Conservation (phyloP, 805 yeast genomes). For the Metschnikowia amazonensis region DNA sequence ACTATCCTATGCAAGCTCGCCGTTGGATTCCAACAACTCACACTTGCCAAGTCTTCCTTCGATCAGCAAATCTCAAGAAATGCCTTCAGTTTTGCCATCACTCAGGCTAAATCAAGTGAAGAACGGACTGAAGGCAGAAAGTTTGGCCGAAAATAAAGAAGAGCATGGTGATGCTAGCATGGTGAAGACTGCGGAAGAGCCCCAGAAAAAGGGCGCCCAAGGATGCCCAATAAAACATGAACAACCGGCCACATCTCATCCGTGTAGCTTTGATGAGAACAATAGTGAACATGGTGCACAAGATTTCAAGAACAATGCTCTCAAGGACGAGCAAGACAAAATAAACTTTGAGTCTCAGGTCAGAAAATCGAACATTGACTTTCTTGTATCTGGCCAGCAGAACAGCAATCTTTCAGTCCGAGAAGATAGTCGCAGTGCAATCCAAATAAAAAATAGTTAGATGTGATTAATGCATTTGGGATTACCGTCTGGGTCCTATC, state of each 20-base stretch:
- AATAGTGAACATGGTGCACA: background rate
- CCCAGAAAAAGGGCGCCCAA: background rate
- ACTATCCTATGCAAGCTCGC: background rate
- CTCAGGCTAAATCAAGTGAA: background rate
- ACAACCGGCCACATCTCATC: background rate
- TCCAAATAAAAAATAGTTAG: constrained; percentile 1
- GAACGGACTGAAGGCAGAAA: background rate
- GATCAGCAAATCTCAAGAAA: background rate
- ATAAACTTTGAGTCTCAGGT: background rate
- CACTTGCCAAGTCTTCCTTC: constrained; percentile 1
- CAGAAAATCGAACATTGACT: constrained; percentile 3
- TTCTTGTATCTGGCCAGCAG: constrained; percentile 2
- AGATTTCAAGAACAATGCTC: constrained; percentile 2
- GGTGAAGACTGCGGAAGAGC: no score
- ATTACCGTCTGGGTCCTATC: background rate
- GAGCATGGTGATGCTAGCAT: background rate
- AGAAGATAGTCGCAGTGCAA: constrained; percentile 1
- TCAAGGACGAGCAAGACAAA: background rate
- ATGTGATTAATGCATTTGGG: background rate
- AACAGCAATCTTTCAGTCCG: background rate
- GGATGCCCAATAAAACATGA: background rate
- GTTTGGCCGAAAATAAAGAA: background rate
- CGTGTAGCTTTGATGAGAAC: background rate
- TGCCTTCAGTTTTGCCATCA: background rate
- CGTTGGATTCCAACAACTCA: background rate